Conservation (phyloP, 2,329 filamentous ascomycete species). For the Purpureocillium lavendulum region DNA sequence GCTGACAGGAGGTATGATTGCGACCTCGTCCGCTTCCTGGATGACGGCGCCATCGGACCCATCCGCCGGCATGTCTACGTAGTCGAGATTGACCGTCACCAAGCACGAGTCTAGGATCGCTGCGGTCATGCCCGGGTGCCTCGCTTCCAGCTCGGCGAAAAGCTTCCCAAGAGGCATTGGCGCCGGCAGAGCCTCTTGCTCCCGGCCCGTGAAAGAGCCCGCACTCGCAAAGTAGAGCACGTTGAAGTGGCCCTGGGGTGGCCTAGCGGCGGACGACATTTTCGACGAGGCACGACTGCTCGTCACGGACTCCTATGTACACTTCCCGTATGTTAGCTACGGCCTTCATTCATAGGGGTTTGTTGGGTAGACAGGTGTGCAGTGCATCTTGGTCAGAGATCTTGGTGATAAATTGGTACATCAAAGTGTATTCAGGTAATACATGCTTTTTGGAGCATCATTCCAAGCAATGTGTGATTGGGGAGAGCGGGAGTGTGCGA, state of each 20-base stretch:
- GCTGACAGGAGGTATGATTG: conserved; percentile 81
- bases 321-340: neutral
- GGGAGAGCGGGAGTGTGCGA: conserved; percentile 4
- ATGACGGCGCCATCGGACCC: conserved; percentile 42
- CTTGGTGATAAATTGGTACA: conserved; percentile 59
- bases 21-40: conserved; percentile 71
- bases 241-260: conserved; percentile 60
- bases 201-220: conserved; percentile 60
- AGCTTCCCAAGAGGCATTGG: conserved; percentile 56
- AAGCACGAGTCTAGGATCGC: conserved; percentile 65
- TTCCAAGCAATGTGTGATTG: conserved; percentile 20
- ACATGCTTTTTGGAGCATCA: conserved; percentile 50
- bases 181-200: conserved; percentile 56
- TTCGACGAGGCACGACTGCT: conserved; percentile 5
- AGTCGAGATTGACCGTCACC: conserved; percentile 73
- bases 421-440: conserved; percentile 51
- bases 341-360: too few species aligned
- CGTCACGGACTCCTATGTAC: neutral
- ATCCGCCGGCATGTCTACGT: conserved; percentile 58
- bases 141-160: conserved; percentile 59
- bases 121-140: conserved; percentile 59
- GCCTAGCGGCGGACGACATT: conserved; percentile 32
- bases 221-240: conserved; percentile 78
- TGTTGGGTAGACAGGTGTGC: conserved; percentile 5
- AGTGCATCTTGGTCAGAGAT: conserved; percentile 50